phyloP scores from a whole-genome alignment of 768 basidiomycete genomes.

The Suillus subluteus region DNA sequence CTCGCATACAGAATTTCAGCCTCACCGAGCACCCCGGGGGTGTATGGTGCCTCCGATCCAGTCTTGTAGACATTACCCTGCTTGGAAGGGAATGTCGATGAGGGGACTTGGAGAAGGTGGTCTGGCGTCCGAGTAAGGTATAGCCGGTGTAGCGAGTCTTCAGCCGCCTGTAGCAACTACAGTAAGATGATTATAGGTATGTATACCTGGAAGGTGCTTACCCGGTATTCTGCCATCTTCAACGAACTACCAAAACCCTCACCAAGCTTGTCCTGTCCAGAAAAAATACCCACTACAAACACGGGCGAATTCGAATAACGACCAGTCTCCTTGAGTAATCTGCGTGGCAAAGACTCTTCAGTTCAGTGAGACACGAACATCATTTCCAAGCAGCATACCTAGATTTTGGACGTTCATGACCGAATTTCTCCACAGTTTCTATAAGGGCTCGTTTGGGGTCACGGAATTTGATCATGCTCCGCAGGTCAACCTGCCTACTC shows the following conservation, averaged over 20 bases:
- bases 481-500: constrained; percentile 80
- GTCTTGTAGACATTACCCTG: constrained; percentile 56
- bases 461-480: constrained; percentile 76
- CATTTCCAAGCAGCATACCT: constrained; percentile 47
- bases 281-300: constrained; percentile 95
- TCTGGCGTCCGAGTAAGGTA: constrained; percentile 81
- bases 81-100: constrained; percentile 68
- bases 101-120: constrained; percentile 69
- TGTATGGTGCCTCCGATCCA: constrained; percentile 51
- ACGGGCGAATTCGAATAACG: constrained; percentile 88
- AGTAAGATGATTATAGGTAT: constrained; percentile 12
- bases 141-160: constrained; percentile 81
- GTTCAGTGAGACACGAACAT: not conserved
- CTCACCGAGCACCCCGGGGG: constrained; percentile 56
- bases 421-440: constrained; percentile 72
- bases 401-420: constrained; percentile 66
- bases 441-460: constrained; percentile 80
- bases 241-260: constrained; percentile 94
- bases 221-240: constrained; percentile 94
- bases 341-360: constrained; percentile 30
- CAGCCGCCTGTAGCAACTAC: constrained; percentile 62
- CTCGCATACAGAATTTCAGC: constrained; percentile 73
- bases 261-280: constrained; percentile 81
- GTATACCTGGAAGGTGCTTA: constrained; percentile 38
- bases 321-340: constrained; percentile 91